These are phyloP conservation scores for Tolypocladium album DNA, from an alignment of 2,329 filamentous ascomycete genomes.

Conservation along the genomic window DNA sequence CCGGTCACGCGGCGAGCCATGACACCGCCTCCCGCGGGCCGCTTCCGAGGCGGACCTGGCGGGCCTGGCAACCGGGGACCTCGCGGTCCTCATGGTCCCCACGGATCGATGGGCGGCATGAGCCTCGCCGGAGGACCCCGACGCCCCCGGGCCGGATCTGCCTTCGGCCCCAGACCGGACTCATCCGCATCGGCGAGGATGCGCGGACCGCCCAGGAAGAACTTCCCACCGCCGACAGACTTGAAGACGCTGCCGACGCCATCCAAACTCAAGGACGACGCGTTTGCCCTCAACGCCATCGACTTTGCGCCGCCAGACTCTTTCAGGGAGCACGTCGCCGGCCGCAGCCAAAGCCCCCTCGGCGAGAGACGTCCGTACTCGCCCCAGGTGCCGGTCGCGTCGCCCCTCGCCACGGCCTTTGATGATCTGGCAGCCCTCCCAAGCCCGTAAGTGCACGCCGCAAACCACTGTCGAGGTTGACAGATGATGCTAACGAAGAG, in stretches of 20 bases:
- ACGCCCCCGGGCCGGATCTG: slow-evolving; percentile 42
- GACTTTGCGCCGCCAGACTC: slow-evolving; percentile 78
- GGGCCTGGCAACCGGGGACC: slow-evolving; percentile 12
- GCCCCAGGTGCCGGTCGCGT: slow-evolving; percentile 59
- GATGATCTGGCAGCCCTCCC: slow-evolving; percentile 80
- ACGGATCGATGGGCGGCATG: slow-evolving; percentile 40
- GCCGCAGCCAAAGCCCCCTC: slow-evolving; percentile 53
- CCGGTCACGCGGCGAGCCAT: slow-evolving; percentile 83
- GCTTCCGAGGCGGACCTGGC: slow-evolving; percentile 26
- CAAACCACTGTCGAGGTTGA: background rate
- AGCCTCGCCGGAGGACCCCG: slow-evolving; percentile 33
- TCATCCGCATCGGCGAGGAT: slow-evolving; percentile 52
- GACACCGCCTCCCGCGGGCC: slow-evolving; percentile 71
- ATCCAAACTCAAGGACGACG: slow-evolving; percentile 72
- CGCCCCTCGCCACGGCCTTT: slow-evolving; percentile 72
- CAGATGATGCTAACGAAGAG: background rate
- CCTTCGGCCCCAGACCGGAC: slow-evolving; percentile 33
- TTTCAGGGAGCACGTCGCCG: slow-evolving; percentile 57
- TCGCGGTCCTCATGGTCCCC: slow-evolving; percentile 25
- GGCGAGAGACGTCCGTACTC: slow-evolving; percentile 63
- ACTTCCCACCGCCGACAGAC: slow-evolving; percentile 57
- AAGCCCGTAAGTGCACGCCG: slow-evolving; percentile 63
- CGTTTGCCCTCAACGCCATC: slow-evolving; percentile 57
- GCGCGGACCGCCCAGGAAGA: slow-evolving; percentile 31
- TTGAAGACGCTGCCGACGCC: slow-evolving; percentile 76